Conservation (phyloP, 2,329 filamentous ascomycete species). For the Fusarium sp. region DNA sequence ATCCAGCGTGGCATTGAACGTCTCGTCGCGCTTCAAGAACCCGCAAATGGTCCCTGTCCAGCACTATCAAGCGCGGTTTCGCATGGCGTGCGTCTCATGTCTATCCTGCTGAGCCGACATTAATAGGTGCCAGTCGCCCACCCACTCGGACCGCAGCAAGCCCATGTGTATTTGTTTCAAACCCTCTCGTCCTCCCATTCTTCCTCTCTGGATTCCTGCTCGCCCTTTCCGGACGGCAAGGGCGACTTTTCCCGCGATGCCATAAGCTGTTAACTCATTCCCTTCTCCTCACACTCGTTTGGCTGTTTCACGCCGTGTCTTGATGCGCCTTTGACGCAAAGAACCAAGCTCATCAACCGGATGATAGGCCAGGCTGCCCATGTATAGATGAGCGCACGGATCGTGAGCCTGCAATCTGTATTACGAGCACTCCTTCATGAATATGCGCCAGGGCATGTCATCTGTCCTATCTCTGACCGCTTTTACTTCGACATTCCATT, state of each 20-base stretch:
- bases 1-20: constrained; percentile 46
- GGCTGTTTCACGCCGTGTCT: constrained; percentile 25
- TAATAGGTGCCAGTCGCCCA: constrained; percentile 46
- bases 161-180: constrained; percentile 45
- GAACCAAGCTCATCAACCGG: constrained; percentile 27
- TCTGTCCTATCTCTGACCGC: constrained; percentile 26
- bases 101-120: constrained; percentile 44
- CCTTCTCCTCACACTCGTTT: constrained; percentile 42
- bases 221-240: constrained; percentile 42
- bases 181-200: constrained; percentile 36
- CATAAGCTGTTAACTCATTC: constrained; percentile 39
- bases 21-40: constrained; percentile 39
- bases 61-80: constrained; percentile 42
- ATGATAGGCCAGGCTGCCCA: constrained; percentile 44
- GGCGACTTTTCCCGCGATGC: constrained; percentile 43
- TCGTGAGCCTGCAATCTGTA: constrained; percentile 35
- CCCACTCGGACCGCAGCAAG: constrained; percentile 38
- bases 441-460: constrained; percentile 39
- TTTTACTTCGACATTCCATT: constrained; percentile 30
- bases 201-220: constrained; percentile 31
- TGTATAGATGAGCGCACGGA: constrained; percentile 41
- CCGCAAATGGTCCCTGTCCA: constrained; percentile 38
- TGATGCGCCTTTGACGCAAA: constrained; percentile 24
- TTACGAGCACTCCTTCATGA: constrained; percentile 36
- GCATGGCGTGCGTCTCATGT: constrained; percentile 42